Conservation (phyloP, 345 rosid genomes). For the thale cress (Arabidopsis thaliana) region TAIR10.1 NC_003076.8:25906001-25906500, state of each 20-base stretch:
- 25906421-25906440: conserved; percentile 3
- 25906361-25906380: conserved; percentile 41
- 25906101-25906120: conserved; percentile 39
- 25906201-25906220: background rate
- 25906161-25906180: conserved; percentile 34
- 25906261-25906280: conserved; percentile 19
- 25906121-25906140: conserved; percentile 26
- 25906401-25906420: conserved; percentile 8
- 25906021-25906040: conserved; percentile 2
- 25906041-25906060: background rate
- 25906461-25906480: background rate
- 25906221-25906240: conserved; percentile 16
- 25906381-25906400: conserved; percentile 45
- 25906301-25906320: conserved; percentile 11
- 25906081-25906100: conserved; percentile 12
- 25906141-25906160: conserved; percentile 27
- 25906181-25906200: conserved; percentile 29
- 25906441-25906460: background rate
- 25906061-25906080: background rate
- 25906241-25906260: conserved; percentile 25
- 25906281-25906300: conserved; percentile 31
- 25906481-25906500: background rate
- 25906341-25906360: conserved; percentile 35
- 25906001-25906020: background rate
- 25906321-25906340: conserved; percentile 24